Evolutionary conservation across 805 yeast species (phyloP).

Genomic region (Monosporozyma unispora): DNA sequence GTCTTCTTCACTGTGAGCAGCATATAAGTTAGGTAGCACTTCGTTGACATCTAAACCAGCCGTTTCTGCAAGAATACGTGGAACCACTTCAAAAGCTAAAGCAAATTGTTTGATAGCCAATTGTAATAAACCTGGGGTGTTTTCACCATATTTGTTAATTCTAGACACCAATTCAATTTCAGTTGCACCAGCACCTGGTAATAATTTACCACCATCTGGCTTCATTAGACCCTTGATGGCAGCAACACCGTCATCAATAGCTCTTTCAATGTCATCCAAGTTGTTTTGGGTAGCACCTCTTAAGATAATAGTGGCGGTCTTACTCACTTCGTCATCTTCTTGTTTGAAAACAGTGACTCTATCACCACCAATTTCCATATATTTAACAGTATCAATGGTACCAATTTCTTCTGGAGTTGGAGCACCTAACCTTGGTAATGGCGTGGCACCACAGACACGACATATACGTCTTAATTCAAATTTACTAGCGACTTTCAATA

Average conservation of each 20-base stretch:
- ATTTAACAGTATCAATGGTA: conserved; percentile 73
- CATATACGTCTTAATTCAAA: conserved; percentile 90
- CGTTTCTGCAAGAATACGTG: conserved; percentile 87
- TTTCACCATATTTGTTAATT: conserved; percentile 80
- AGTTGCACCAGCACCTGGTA: conserved; percentile 95
- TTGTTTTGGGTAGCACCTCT: conserved; percentile 95
- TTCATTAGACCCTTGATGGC: conserved; percentile 83
- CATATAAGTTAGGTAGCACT: conserved; percentile 78
- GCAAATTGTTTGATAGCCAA: conserved; percentile 92
- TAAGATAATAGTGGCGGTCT: conserved; percentile 85
- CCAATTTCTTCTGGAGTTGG: conserved; percentile 96
- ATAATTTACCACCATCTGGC: conserved; percentile 63
- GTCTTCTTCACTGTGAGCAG: conserved; percentile 50
- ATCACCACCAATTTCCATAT: conserved; percentile 94
- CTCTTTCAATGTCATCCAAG: conserved; percentile 92
- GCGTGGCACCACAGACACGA: conserved; percentile 96
- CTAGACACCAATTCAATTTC: conserved; percentile 81
- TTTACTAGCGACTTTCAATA: conserved; percentile 84
- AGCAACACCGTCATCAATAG: conserved; percentile 93
- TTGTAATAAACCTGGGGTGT: conserved; percentile 86
- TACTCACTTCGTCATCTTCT: conserved; percentile 46
- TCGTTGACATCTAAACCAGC: conserved; percentile 88
- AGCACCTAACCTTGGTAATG: conserved; percentile 87
- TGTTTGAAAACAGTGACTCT: conserved; percentile 92
- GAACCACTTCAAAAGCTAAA: conserved; percentile 88